These are phyloP conservation scores for Termitomyces sp. DNA, from an alignment of 768 basidiomycete genomes.

Conservation along the genomic window DNA sequence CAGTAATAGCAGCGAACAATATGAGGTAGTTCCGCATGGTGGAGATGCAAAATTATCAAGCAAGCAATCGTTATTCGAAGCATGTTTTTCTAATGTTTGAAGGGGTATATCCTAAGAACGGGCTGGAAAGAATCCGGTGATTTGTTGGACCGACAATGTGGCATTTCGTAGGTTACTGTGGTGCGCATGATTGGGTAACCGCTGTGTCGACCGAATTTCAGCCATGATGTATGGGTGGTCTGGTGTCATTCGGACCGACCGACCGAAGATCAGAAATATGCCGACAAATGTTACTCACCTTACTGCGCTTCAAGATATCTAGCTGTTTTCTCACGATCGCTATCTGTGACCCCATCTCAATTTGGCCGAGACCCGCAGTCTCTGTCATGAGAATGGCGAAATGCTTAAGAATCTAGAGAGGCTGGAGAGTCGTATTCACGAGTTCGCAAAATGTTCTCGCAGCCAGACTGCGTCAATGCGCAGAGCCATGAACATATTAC, in stretches of 20 bases:
- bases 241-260: background rate
- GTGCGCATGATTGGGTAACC: background rate
- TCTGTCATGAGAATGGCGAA: background rate
- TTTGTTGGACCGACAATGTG: slow-evolving; percentile 7
- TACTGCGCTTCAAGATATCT: background rate
- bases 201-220: background rate
- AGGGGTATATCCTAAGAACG: background rate
- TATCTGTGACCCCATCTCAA: background rate
- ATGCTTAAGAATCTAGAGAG: background rate
- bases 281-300: background rate
- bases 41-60: background rate
- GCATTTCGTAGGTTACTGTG: background rate
- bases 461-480: background rate
- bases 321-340: background rate
- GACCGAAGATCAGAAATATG: background rate
- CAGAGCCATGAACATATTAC: background rate
- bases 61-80: background rate
- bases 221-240: background rate
- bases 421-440: background rate
- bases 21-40: slow-evolving; percentile 3
- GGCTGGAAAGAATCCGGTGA: slow-evolving; percentile 4
- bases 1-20: background rate
- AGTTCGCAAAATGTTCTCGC: background rate
- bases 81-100: background rate
- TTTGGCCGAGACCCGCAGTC: background rate